Conservation (phyloP, 2,329 filamentous ascomycete genomes). For the Pseudogymnoascus sp. region DNA sequence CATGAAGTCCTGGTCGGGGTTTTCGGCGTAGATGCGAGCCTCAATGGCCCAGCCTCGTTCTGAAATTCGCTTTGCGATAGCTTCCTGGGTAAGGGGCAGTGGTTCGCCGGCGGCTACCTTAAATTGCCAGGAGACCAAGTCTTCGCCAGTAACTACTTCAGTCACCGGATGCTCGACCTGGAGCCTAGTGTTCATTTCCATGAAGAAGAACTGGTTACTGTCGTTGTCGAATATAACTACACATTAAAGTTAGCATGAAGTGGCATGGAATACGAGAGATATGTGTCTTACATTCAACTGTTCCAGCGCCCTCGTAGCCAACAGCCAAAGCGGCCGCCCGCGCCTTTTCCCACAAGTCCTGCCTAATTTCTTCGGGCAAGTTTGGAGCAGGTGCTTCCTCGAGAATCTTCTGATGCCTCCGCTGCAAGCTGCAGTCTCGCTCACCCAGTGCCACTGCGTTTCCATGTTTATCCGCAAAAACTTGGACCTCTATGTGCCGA, state of each 20-base stretch:
- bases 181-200: conserved; percentile 78
- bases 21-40: conserved; percentile 93
- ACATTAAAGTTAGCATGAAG: conserved; percentile 36
- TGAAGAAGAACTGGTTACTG: conserved; percentile 71
- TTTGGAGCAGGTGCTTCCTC: conserved; percentile 79
- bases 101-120: conserved; percentile 66
- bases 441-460: conserved; percentile 79
- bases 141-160: conserved; percentile 66
- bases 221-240: conserved; percentile 79
- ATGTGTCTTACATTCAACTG: conserved; percentile 66
- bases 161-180: conserved; percentile 97
- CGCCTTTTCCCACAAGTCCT: conserved; percentile 59
- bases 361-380: conserved; percentile 47
- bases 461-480: conserved; percentile 76
- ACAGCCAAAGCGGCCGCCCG: conserved; percentile 63
- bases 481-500: conserved; percentile 81
- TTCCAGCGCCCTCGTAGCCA: conserved; percentile 81
- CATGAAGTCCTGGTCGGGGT: conserved; percentile 83
- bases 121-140: conserved; percentile 93
- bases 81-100: conserved; percentile 56
- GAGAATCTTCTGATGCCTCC: conserved; percentile 82
- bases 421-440: conserved; percentile 79
- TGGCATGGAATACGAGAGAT: conserved; percentile 30
- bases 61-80: conserved; percentile 62
- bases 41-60: conserved; percentile 82